A percentile compares a stretch with the other conserved stretches of the same genome.
Evolutionary conservation across 768 basidiomycete species (phyloP).

Genomic region (Heimioporus sp.): DNA sequence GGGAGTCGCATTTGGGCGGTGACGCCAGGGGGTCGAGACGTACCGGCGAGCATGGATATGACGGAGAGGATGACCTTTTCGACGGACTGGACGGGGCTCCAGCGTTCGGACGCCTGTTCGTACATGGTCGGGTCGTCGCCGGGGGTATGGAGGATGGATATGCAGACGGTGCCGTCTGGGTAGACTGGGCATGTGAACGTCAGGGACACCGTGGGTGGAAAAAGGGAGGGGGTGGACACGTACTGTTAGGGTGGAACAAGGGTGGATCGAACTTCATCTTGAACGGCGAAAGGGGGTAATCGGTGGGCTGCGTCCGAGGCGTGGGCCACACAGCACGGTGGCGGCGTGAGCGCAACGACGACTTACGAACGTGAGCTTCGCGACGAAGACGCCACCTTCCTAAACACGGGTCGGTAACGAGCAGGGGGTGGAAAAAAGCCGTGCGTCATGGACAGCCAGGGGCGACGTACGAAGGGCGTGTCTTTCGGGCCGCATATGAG

Average conservation of each 20-base stretch:
- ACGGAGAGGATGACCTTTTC: constrained; percentile 97
- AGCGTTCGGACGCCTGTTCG: constrained; percentile 92
- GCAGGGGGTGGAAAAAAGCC: no score
- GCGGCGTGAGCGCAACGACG: neutral
- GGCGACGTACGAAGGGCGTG: constrained; percentile 81
- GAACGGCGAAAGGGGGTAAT: constrained; percentile 98
- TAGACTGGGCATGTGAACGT: constrained; percentile 60
- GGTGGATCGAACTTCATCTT: constrained; percentile 99
- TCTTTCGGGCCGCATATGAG: constrained; percentile 92
- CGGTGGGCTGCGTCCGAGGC: constrained; percentile 58
- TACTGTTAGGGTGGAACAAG: constrained; percentile 96
- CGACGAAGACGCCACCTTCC: constrained; percentile 95
- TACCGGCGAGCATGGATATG: constrained; percentile 95
- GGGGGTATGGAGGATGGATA: constrained; percentile 95
- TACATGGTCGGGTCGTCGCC: constrained; percentile 92
- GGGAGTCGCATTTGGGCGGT: neutral
- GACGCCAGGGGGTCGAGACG: neutral
- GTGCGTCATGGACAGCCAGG: no score
- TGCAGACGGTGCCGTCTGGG: constrained; percentile 94
- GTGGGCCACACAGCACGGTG: neutral
- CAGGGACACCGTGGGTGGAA: no score
- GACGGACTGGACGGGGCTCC: constrained; percentile 98
- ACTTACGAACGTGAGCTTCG: constrained; percentile 87
- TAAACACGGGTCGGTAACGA: constrained; percentile 24
- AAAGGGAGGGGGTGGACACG: constrained; percentile 27